Conservation (phyloP, 257 asterid species). For the Lycium ferocissimum region DNA sequence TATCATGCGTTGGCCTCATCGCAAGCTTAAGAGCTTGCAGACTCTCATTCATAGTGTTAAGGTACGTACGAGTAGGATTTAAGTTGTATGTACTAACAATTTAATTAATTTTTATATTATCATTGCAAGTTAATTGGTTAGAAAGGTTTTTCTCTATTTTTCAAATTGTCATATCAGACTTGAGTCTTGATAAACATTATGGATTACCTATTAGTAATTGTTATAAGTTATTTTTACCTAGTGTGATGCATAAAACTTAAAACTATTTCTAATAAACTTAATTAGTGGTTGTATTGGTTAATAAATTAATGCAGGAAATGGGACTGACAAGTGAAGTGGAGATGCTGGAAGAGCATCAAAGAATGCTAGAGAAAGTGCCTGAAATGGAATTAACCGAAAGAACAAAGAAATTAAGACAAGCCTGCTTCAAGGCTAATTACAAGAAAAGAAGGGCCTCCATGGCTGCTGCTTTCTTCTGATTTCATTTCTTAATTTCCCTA, state of each 20-base stretch:
- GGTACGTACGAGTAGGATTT: slow-evolving; percentile 40
- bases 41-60: slow-evolving; percentile 78
- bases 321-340: slow-evolving; percentile 70
- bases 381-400: slow-evolving; percentile 81
- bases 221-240: no score
- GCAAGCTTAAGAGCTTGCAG: slow-evolving; percentile 86
- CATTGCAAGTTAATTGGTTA: no score
- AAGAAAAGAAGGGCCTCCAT: slow-evolving; percentile 72
- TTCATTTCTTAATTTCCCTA: background rate
- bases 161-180: no score
- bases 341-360: slow-evolving; percentile 78
- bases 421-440: slow-evolving; percentile 94
- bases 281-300: background rate
- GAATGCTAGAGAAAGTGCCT: slow-evolving; percentile 64
- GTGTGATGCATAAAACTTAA: no score
- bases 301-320: slow-evolving; percentile 56
- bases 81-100: background rate
- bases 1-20: slow-evolving; percentile 83
- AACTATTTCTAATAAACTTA: no score
- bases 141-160: no score
- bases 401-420: slow-evolving; percentile 82
- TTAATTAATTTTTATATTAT: no score
- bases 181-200: no score
- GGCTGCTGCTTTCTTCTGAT: background rate
- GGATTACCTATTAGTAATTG: no score